Evolutionary conservation across 1,139 yeast genomes (phyloP).

Genomic region (Waltiozyma sp.): DNA sequence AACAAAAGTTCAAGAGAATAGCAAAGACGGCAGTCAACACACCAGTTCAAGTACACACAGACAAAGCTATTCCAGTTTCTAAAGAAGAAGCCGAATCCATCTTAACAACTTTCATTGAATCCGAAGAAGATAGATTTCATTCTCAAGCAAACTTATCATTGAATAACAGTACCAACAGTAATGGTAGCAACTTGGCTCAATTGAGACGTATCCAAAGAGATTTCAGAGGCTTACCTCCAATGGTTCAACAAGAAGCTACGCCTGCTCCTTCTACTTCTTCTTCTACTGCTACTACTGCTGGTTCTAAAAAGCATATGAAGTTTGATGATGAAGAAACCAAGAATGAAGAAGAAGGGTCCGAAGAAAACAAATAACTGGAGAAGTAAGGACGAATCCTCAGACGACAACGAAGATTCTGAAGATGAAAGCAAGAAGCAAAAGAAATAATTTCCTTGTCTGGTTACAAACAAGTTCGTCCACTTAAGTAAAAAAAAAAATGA

Average conservation of each 20-base stretch:
- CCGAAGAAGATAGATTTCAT: slow-evolving; percentile 17
- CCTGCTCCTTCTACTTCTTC: slow-evolving; percentile 4
- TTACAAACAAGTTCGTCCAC: too few species aligned
- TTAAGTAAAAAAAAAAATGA: too few species aligned
- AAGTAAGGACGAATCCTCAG: slow-evolving; percentile 16
- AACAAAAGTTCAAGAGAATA: slow-evolving; percentile 23
- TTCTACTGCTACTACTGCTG: slow-evolving; percentile 3
- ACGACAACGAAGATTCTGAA: slow-evolving; percentile 15
- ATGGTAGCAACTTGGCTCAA: slow-evolving; percentile 32
- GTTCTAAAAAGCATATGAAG: slow-evolving; percentile 12
- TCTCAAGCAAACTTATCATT: slow-evolving; percentile 6
- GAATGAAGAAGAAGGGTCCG: slow-evolving; percentile 15
- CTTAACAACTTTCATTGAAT: slow-evolving; percentile 35
- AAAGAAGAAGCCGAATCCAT: slow-evolving; percentile 35
- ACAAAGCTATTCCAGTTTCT: slow-evolving; percentile 21
- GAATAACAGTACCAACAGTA: slow-evolving; percentile 4
- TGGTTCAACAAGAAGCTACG: slow-evolving; percentile 12
- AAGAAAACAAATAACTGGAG: slow-evolving; percentile 13
- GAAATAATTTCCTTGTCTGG: slow-evolving; percentile 1
- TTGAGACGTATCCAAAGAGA: slow-evolving; percentile 58
- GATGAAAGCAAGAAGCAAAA: slow-evolving; percentile 10
- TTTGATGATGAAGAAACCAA: slow-evolving; percentile 10
- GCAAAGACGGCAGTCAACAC: slow-evolving; percentile 38
- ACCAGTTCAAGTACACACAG: slow-evolving; percentile 35
- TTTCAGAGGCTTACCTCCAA: slow-evolving; percentile 61